Base-by-base conservation (phyloP, 768 basidiomycete species). In the Mycena amicta region DNA sequence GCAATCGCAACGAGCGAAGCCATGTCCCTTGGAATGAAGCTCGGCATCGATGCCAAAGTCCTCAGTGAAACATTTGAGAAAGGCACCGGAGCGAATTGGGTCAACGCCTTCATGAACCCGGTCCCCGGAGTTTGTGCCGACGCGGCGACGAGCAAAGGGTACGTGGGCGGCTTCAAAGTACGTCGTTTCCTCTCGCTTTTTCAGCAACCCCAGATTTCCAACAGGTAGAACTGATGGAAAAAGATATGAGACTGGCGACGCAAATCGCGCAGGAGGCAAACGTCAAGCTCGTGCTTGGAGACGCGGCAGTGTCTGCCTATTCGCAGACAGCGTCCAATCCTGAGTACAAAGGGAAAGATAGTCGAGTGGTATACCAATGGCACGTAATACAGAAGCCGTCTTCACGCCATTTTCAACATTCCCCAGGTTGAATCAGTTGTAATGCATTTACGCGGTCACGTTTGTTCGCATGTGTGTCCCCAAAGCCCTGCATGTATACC, bases 161-260 rank as follows among this genome's bases (percentile, higher is more conserved):
- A 80, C 57, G 71, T 78, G 56, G 76, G 77, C 18, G 77, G 77
- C 16, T 79, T 80, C 57, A 77, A 78, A 68, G 76, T 73, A n/a
- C 27, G 59, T 25, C 18, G 11, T 37, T 25, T 45, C 43, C 43
- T 13, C 8, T 37, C 33, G 33, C 8, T n/a, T n/a, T n/a, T n/a
- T n/a, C n/a, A n/a, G n/a, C n/a, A n/a, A n/a, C n/a, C n/a, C n/a
- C 33, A 37, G 18, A 37, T 18, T 37, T 37, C 4, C 49, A 30
- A 31, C 52, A 78, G 77, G 71, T 80, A 4, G 75, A 80, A 50
- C 55, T 78, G 25, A 78, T 80, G 77, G 78, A 77, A 64, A 80
- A 80, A 65, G 77, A 79, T 41, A 72, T 78, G 67, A 60, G 66
- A 18, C 66, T 80, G 22, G 78, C 78, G 1, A 69, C 74, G 2